Evolutionary conservation across 1,139 yeast species (phyloP), one percentile per base, ranked within the genome.

Genomic region (Magnusiomyces tetraspermus): DNA sequence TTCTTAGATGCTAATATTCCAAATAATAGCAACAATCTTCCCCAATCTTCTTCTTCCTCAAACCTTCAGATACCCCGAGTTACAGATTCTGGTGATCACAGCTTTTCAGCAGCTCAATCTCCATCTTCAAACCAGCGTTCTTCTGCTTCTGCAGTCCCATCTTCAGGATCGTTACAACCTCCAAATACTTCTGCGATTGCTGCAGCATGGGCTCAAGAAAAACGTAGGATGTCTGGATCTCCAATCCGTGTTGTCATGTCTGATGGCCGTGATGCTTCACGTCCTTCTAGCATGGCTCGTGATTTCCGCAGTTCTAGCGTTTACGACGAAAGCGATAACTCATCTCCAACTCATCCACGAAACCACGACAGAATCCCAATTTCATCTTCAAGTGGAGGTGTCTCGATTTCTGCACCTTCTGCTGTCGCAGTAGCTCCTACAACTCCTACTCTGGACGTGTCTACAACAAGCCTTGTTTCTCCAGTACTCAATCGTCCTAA

Each of bases 191-290:
- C 50, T 22, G 52, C 50, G 17, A 37, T 51, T 17, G 54, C 52
- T 2, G 54, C 54, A 3, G 52, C 52, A 1, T 52, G 54, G 54
- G 52, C 54, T 8, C 54, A 52, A 30, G 54, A 49, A 26, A 52
- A 52, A 23, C 51, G 51, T 2, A 42, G 40, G 19, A 44, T 43
- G 8, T 30, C 49, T 19, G 53, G 54, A n/a, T 52, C 58, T 23
- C 59, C 60, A 4, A 58, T 54, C 45, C 53, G 61, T 46, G 52
- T 54, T 17, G 55, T 51, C 11, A 41, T 55, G 49, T 53, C 55
- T 1, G 55, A 55, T n/a, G 47, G 53, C 37, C 50, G 33, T 23
- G 47, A 51, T 13, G 11, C 51, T 4, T 17, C 42, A 5, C 42
- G 24, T 19, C 42, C 42, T 10, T 19, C 22, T 24, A 38, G 42